A percentile compares a stretch with the other conserved stretches of the same genome.
phyloP scores from a whole-genome alignment of 768 basidiomycete genomes.

The Boletus pseudopeckii region DNA sequence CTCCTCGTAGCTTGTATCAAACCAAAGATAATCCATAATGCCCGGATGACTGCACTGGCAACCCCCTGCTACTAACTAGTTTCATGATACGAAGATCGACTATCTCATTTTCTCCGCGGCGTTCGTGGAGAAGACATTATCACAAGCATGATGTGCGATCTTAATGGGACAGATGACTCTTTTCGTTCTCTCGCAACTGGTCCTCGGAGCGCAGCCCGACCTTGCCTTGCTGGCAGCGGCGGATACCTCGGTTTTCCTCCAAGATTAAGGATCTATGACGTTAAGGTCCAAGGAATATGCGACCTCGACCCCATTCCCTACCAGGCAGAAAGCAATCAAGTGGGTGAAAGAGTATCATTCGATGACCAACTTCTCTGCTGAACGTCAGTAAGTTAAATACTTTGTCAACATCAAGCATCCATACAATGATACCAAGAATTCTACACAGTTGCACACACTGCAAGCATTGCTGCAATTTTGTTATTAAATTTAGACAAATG shows the following conservation, averaged over 20 bases:
- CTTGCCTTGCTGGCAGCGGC: not conserved
- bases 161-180: not conserved
- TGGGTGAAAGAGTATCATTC: not conserved
- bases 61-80: not conserved
- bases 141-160: not conserved
- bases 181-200: not conserved
- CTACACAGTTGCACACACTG: not conserved
- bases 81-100: not conserved
- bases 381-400: not conserved
- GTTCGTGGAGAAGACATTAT: not conserved
- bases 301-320: not conserved
- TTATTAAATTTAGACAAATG: no score
- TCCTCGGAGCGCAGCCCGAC: slow-evolving; percentile 1
- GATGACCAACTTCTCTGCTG: not conserved
- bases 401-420: not conserved
- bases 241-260: not conserved
- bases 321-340: not conserved
- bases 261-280: not conserved
- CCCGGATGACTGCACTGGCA: not conserved
- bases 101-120: not conserved
- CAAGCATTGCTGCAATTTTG: no score
- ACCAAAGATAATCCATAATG: not conserved
- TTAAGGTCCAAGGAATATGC: not conserved
- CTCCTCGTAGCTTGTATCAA: not conserved
- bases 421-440: no score